Conservation (phyloP, 306 rosid genomes). For the Mucuna pruriens region DNA sequence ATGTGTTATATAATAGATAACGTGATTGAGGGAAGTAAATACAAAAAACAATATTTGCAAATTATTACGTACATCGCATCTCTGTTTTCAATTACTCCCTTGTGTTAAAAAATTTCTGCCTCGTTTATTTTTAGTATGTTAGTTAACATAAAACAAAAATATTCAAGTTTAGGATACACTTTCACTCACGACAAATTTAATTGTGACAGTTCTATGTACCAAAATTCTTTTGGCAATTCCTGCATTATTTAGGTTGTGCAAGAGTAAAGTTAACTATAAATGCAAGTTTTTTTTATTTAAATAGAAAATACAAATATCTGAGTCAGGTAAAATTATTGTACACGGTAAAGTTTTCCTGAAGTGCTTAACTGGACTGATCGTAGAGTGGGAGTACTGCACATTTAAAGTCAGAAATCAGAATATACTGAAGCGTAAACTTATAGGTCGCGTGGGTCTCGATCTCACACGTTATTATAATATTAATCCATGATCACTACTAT, state of each 20-base stretch:
- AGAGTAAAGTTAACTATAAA: neutral
- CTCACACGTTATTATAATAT: neutral
- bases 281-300: too few relatives aligned
- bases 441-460: constrained; percentile 38
- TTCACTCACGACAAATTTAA: neutral
- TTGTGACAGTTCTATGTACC: neutral
- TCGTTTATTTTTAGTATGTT: neutral
- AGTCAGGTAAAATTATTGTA: too few relatives aligned
- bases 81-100: neutral
- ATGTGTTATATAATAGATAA: too few relatives aligned
- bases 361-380: neutral
- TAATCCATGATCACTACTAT: neutral
- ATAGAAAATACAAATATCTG: too few relatives aligned
- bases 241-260: neutral
- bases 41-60: too few relatives aligned
- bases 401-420: constrained; percentile 12
- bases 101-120: neutral
- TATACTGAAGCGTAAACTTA: neutral
- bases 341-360: too few relatives aligned
- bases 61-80: too few relatives aligned
- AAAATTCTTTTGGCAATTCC: neutral
- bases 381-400: neutral
- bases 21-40: too few relatives aligned
- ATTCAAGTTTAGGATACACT: neutral
- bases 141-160: neutral